phyloP scores from a whole-genome alignment of 441 rosid genomes.

The Gossypium gossypioides region DNA sequence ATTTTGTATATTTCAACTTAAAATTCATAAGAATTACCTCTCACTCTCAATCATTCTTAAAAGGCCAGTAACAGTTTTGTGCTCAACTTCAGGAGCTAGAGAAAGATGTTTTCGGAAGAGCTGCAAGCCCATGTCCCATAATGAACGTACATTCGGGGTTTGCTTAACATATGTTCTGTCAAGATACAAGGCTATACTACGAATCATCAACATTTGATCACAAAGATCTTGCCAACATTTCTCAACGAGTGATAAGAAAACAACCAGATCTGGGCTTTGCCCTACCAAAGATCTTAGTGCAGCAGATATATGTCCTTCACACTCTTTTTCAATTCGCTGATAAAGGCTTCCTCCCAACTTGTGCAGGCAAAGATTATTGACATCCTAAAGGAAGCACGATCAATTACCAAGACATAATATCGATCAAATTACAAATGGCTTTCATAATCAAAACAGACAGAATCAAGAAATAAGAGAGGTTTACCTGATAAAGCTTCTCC shows the following conservation, averaged over 20 bases:
- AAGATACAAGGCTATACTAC: conserved; percentile 81
- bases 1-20: background rate
- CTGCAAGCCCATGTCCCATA: conserved; percentile 98
- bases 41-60: conserved; percentile 90
- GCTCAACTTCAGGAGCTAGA: conserved; percentile 80
- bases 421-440: conserved; percentile 6
- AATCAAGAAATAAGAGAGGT: conserved; percentile 6
- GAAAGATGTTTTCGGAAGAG: conserved; percentile 85
- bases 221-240: conserved; percentile 95
- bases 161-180: conserved; percentile 92
- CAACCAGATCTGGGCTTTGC: conserved; percentile 88
- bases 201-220: conserved; percentile 92
- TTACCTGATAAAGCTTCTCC: conserved; percentile 87
- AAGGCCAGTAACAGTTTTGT: conserved; percentile 94
- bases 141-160: conserved; percentile 65
- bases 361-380: conserved; percentile 80
- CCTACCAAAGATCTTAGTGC: conserved; percentile 77
- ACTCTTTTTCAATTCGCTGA: conserved; percentile 76
- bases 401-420: conserved; percentile 8
- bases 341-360: conserved; percentile 92
- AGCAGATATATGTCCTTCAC: conserved; percentile 72
- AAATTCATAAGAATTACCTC: conserved; percentile 39
- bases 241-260: conserved; percentile 84
- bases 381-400: conserved; percentile 46
- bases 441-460: background rate